Conservation (phyloP, 169 alveolate genomes). For the Pseudocohnilembus persalinus region DNA sequence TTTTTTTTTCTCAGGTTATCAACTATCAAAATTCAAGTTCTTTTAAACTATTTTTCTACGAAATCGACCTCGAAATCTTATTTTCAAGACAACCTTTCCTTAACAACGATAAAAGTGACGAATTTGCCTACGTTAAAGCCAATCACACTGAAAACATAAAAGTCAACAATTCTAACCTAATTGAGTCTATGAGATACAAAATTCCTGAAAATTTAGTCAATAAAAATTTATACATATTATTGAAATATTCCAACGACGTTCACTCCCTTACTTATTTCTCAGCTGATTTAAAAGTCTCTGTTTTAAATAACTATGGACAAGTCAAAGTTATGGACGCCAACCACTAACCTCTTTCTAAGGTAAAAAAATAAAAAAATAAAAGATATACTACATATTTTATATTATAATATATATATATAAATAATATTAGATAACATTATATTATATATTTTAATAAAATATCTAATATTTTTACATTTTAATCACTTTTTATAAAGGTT, state of each 20-base stretch:
- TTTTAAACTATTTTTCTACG: conserved; percentile 52
- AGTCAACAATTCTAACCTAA: conserved; percentile 12
- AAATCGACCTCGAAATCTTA: conserved; percentile 62
- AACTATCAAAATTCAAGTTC: conserved; percentile 46
- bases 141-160: conserved; percentile 25
- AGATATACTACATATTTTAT: no score
- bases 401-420: no score
- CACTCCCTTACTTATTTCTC: conserved; percentile 54
- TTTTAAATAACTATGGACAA: conserved; percentile 71
- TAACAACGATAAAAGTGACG: conserved; percentile 36
- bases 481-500: conserved; percentile 6
- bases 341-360: conserved; percentile 55
- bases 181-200: conserved; percentile 6
- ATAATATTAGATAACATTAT: no score
- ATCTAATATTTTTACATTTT: no score
- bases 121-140: conserved; percentile 59
- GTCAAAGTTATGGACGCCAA: conserved; percentile 52
- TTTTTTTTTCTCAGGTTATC: conserved; percentile 2
- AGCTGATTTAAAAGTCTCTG: conserved; percentile 44
- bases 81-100: conserved; percentile 71
- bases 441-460: no score
- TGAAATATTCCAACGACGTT: conserved; percentile 20
- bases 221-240: conserved; percentile 57
- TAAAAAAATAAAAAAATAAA: not conserved
- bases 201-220: conserved; percentile 53